Base-by-base conservation (phyloP, 257 asterid species). In the Solanum sparsipilum region DNA sequence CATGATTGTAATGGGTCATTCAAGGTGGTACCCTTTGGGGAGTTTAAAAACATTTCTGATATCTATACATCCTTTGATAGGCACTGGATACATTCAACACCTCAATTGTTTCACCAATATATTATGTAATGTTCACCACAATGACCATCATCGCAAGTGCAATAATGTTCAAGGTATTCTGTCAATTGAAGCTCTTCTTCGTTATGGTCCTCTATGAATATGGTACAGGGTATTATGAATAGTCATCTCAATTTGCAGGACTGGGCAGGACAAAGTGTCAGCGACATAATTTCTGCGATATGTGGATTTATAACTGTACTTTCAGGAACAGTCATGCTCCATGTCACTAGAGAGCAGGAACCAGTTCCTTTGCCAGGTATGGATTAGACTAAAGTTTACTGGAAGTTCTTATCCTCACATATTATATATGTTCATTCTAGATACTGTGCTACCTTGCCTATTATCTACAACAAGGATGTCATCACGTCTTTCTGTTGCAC, bases 261-360 rank as follows among this genome's bases (percentile, higher is more conserved):
- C 76, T 94, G 96, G 98, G 90, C 91, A 58, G 98, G 98, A 86
- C 94, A 94, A 91, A 93, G 93, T 88, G 93, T 89, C 68, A 91
- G 93, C 79, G 87, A 82, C 92, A 92, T 93, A 10, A 92, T 92
- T 73, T 94, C 96, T 2, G 95, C 89, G 84, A 92, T 93, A 23
- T 93, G 94, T 87, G 98, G 95, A 44, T 94, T 94, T 88, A 87
- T 93, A 46, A 94, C 95, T 10, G 95, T 93, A 41, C 94, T 94
- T 90, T 90, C 94, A 8, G 98, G 98, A 60, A 93, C 98, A 67
- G 90, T 93, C 95, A 93, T 94, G 87, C 92, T 94, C 92, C 96
- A 94, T 88, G 72, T 88, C 83, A 94, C 95, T n/a, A 92, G 95
- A 89, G 95, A 94, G 65, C 94, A 91, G 2, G 95, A 92, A 65